Conservation (phyloP, 1,284 basidiomycete species). For the Trichosporon asahii region DNA sequence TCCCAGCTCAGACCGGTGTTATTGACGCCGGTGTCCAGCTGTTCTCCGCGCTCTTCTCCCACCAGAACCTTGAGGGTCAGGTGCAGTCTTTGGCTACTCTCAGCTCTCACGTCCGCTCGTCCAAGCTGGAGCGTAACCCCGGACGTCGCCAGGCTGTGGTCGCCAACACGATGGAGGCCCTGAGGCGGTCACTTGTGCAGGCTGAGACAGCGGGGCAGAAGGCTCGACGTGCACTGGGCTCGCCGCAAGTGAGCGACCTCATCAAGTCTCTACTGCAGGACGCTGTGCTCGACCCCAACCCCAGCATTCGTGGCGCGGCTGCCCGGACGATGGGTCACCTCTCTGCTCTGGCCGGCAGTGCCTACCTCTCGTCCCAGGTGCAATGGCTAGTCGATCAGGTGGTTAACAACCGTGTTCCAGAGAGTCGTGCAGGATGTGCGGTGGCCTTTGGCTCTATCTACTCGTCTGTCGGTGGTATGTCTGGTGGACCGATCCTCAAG, state of each 20-base stretch:
- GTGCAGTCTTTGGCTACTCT: conserved; percentile 67
- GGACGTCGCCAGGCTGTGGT: conserved; percentile 84
- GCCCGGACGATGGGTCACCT: conserved; percentile 88
- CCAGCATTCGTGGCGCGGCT: conserved; percentile 70
- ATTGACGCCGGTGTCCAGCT: conserved; percentile 86
- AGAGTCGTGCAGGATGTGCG: conserved; percentile 89
- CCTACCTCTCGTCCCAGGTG: conserved; percentile 80
- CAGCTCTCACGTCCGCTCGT: conserved; percentile 60
- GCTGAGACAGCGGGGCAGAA: conserved; percentile 58
- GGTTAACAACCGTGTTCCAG: conserved; percentile 92
- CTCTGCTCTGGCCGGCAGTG: conserved; percentile 76
- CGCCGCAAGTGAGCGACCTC: conserved; percentile 63
- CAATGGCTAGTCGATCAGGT: conserved; percentile 92
- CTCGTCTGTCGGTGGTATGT: conserved; percentile 84
- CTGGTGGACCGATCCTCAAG: conserved; percentile 89
- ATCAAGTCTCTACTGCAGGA: conserved; percentile 76
- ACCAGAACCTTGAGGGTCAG: conserved; percentile 70
- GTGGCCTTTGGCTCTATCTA: conserved; percentile 93
- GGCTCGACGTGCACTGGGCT: conserved; percentile 67
- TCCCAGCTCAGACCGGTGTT: conserved; percentile 75
- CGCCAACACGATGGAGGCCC: conserved; percentile 75
- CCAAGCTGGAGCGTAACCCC: conserved; percentile 80
- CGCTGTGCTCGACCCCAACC: conserved; percentile 75
- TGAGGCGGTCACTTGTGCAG: conserved; percentile 69
- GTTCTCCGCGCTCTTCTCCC: conserved; percentile 73